Evolutionary conservation across 2,329 filamentous ascomycete genomes (phyloP).

Genomic region (Aspergillus tanneri): DNA sequence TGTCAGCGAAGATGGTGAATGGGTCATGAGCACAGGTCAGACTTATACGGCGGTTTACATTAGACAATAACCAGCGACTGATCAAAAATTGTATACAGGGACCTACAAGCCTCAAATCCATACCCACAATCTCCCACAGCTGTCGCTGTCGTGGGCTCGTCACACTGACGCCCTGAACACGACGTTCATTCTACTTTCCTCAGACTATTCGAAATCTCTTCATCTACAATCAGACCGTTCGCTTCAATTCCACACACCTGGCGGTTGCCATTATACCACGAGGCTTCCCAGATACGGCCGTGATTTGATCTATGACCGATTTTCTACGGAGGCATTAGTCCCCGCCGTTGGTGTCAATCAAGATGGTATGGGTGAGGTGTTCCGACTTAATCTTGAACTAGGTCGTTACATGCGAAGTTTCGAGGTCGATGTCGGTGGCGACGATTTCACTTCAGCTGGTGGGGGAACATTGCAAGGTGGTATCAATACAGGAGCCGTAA

Average conservation of each 20-base stretch:
- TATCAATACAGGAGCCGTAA: slow-evolving; percentile 80
- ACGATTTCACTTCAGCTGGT: slow-evolving; percentile 66
- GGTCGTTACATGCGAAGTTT: slow-evolving; percentile 94
- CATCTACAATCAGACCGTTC: slow-evolving; percentile 90
- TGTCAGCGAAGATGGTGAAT: slow-evolving; percentile 91
- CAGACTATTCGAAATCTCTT: slow-evolving; percentile 89
- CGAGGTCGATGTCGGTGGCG: slow-evolving; percentile 83
- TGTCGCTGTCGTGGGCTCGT: slow-evolving; percentile 88
- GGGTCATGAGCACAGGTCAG: slow-evolving; percentile 90
- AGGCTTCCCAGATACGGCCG: slow-evolving; percentile 89
- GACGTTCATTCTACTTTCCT: slow-evolving; percentile 82
- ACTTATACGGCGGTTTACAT: neutral
- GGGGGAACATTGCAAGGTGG: slow-evolving; percentile 81
- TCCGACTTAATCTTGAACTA: slow-evolving; percentile 83
- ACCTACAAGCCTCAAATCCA: slow-evolving; percentile 83
- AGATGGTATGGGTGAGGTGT: slow-evolving; percentile 88
- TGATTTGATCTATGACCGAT: slow-evolving; percentile 79
- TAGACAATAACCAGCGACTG: slow-evolving; percentile 13
- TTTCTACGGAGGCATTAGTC: slow-evolving; percentile 79
- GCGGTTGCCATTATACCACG: slow-evolving; percentile 83
- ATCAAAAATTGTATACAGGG: slow-evolving; percentile 39
- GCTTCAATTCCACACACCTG: slow-evolving; percentile 88
- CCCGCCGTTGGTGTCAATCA: slow-evolving; percentile 83
- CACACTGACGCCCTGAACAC: slow-evolving; percentile 91
- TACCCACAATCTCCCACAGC: slow-evolving; percentile 88